A percentile compares a stretch with the other conserved stretches of the same genome.
phyloP scores from a whole-genome alignment of 495 filamentous ascomycete species.

The Staphylotrichum tortipilum region DNA sequence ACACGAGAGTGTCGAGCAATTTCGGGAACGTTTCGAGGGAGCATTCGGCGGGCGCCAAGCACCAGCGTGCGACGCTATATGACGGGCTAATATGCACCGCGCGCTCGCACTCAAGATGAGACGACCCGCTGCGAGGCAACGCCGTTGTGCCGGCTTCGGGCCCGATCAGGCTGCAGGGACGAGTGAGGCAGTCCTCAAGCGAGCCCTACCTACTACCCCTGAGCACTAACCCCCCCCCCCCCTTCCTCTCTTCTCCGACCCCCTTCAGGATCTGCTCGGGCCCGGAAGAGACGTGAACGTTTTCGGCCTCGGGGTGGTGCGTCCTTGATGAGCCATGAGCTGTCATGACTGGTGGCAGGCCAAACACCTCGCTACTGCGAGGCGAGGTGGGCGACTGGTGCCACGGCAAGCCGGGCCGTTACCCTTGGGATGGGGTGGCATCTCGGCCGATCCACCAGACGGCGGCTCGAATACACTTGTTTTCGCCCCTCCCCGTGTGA shows the following conservation, averaged over 20 bases:
- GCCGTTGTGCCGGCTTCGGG: not conserved
- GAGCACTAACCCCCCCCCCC: no score
- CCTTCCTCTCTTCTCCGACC: conserved; percentile 12
- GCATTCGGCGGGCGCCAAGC: conserved; percentile 20
- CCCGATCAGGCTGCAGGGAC: conserved; percentile 21
- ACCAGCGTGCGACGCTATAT: conserved; percentile 22
- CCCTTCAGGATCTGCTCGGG: no score
- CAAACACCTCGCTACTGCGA: conserved; percentile 19
- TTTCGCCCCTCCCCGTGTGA: conserved; percentile 1
- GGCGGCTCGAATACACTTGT: not conserved
- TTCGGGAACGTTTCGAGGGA: conserved; percentile 24
- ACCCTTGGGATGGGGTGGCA: conserved; percentile 16
- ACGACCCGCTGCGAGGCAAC: conserved; percentile 8
- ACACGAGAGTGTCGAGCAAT: conserved; percentile 25
- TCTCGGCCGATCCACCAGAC: conserved; percentile 16
- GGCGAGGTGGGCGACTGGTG: conserved; percentile 9
- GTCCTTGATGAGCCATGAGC: no score
- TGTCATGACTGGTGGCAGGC: no score
- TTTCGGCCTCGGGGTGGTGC: no score
- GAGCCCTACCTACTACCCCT: no score
- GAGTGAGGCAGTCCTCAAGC: conserved; percentile 25
- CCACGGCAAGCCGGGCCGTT: conserved; percentile 25
- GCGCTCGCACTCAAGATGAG: conserved; percentile 16
- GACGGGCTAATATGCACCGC: conserved; percentile 9
- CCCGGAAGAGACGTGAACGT: no score